phyloP scores from a whole-genome alignment of 202 grass and related monocot genomes.

The Zizania palustris region DNA sequence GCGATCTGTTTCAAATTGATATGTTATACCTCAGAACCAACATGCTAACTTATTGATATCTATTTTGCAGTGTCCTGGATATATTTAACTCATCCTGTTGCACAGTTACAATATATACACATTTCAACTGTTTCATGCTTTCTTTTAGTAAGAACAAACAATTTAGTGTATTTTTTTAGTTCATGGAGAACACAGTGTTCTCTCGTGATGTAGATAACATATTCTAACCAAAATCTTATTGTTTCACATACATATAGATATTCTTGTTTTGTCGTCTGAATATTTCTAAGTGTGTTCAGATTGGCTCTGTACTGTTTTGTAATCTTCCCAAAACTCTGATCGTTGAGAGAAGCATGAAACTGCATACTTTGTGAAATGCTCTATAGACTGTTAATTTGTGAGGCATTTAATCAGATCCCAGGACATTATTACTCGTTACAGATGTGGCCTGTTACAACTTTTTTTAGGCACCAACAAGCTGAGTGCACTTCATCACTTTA shows the following conservation, averaged over 20 bases:
- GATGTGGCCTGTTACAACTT: background rate
- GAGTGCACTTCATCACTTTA: background rate
- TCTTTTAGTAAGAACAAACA: background rate
- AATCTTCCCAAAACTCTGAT: background rate
- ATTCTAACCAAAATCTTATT: background rate
- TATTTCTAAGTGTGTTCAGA: background rate
- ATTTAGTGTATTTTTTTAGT: background rate
- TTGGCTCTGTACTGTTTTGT: background rate
- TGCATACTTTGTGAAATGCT: background rate
- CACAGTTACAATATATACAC: background rate
- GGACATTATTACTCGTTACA: background rate
- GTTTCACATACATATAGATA: background rate
- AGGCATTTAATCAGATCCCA: slow-evolving; percentile 4
- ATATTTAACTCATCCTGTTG: background rate
- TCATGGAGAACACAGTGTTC: background rate
- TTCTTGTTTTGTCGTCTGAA: slow-evolving; percentile 5
- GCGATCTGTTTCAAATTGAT: too few species aligned
- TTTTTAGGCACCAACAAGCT: slow-evolving; percentile 1
- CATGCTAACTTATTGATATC: background rate
- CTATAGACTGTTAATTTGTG: background rate
- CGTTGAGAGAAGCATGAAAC: background rate
- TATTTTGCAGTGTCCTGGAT: background rate
- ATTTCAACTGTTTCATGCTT: background rate
- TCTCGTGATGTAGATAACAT: background rate
- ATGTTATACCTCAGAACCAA: slow-evolving; percentile 3